These are phyloP conservation scores for Penicillium brasilianum DNA, from an alignment of 2,329 filamentous ascomycete genomes.

Conservation along the genomic window DNA sequence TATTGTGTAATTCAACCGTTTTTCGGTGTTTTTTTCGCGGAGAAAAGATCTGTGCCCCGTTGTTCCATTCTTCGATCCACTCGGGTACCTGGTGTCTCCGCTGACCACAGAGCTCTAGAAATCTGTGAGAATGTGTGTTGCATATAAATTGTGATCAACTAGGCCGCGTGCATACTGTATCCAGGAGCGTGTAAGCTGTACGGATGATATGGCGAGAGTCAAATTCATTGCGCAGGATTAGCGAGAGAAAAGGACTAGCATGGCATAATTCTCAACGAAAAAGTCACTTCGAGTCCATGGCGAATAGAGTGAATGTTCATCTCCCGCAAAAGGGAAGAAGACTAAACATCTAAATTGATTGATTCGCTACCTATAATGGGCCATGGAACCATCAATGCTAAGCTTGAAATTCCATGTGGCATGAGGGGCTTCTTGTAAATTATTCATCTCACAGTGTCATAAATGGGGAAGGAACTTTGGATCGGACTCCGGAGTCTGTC, in stretches of 20 bases:
- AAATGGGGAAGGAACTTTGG: neutral
- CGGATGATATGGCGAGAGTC: too few species aligned
- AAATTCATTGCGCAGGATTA: too few species aligned
- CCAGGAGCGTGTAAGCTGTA: too few species aligned
- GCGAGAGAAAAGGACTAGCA: too few species aligned
- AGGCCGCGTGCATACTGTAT: too few species aligned
- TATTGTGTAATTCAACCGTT: neutral
- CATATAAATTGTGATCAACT: neutral
- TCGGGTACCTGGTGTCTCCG: neutral
- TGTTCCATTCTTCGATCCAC: neutral
- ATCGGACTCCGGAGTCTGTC: neutral
- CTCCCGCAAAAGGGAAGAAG: neutral
- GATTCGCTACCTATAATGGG: neutral
- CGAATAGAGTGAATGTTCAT: neutral
- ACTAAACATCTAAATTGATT: too few species aligned
- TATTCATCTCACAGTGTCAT: neutral
- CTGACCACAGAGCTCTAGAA: neutral
- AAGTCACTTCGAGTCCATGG: neutral
- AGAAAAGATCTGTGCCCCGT: neutral
- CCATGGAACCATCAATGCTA: neutral
- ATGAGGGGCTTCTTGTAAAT: neutral
- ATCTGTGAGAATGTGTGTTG: neutral
- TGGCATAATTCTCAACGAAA: too few species aligned
- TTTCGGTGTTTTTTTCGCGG: neutral
- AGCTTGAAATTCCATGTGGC: neutral